Evolutionary conservation across 805 yeast species (phyloP), one percentile per base, ranked within the genome.

Genomic region (Saccharomycopsis lassenensis): DNA sequence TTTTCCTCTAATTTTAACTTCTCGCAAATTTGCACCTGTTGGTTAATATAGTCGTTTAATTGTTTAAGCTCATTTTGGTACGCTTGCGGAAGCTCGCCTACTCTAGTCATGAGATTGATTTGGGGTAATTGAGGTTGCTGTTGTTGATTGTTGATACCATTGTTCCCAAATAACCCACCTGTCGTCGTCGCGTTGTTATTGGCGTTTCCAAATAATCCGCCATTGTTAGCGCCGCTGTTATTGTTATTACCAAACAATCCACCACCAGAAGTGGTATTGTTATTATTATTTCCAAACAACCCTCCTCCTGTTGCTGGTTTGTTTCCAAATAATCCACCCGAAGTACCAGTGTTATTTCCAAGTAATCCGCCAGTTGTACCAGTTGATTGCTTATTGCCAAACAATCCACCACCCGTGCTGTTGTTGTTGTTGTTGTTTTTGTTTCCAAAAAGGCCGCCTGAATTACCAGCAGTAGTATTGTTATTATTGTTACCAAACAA

Each of bases 21-120:
- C 35, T 79, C 80, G 2, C 86, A 77, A 35, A 79, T 76, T 33
- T 74, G 67, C 29, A 79, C 80, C 56, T 82, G 93, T 24, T 71
- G 70, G 50, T 77, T 80, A 33, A 82, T 77, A 51, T 77, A 80
- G 39, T 71, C 67, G 54, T 82, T 85, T 39, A 82, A 58, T 44
- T 76, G 74, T 52, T 77, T 81, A 24, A 82, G 59, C 50, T 81
- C 84, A 41, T 61, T 68, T 48, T 78, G 81, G 37, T 76, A 57
- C n/a, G 59, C 67, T n/a, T 71, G 77, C 2, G 91, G 87, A 26
- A 82, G 58, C 41, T 80, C 89, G 6, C 74, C 73, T 7, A 82
- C 80, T 33, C 80, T 67, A 1, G 89, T 77, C 75, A 82, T 72
- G 10, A 86, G 74, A 7, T 80, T 77, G 30, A 82, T 61, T 33